Base-by-base conservation (phyloP, 1,284 basidiomycete species). In the Trichosporon ovoides region DNA sequence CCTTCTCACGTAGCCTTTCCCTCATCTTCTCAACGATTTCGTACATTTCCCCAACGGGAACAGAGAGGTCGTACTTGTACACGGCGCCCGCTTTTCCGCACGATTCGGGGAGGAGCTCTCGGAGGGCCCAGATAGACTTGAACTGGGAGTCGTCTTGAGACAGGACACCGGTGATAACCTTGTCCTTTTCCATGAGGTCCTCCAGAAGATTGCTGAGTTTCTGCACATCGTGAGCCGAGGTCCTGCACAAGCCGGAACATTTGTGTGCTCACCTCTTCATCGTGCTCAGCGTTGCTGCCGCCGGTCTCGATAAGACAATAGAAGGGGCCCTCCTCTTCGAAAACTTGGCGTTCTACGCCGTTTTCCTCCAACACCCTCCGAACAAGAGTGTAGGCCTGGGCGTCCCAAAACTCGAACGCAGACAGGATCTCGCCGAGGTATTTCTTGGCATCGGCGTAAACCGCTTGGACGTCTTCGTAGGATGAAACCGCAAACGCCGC, bases 41-140 rank as follows among this genome's bases (percentile, higher is more conserved):
- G 79, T 98, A 88, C 84, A 98, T 98, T 67, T 86, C 84, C 19
- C 84, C 81, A 4, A 96, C 82, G 2, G 95, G 95, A 34, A 98
- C 85, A 18, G 91, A 94, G 38, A 99, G 84, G 71, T 98, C 96
- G 77, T 98, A 98, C 80, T 99, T 99, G 82, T 96, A 98, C 6
- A 89, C 87, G 66, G 91, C 91, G 48, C 96, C 96, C 72, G 91
- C 87, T 76, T 98, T 98, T 24, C 89, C 90, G 2, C 91, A 85
- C 1, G 94, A 89, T 76, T 98, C 96, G 2, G 96, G 87, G 20
- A 98, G 83, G 38, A 88, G 86, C 78, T 99, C 96, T n/a, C 96
- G 87, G 16, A 98, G 81, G 1, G 87, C 85, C 96, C 96, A 98
- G 2, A 98, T 79, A 0, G 87, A 87, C 1, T 87, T 83, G 67